These are phyloP conservation scores for Tetragonia tetragonoides DNA, from an alignment of 148 eudicot genomes.

Conservation along the genomic window DNA sequence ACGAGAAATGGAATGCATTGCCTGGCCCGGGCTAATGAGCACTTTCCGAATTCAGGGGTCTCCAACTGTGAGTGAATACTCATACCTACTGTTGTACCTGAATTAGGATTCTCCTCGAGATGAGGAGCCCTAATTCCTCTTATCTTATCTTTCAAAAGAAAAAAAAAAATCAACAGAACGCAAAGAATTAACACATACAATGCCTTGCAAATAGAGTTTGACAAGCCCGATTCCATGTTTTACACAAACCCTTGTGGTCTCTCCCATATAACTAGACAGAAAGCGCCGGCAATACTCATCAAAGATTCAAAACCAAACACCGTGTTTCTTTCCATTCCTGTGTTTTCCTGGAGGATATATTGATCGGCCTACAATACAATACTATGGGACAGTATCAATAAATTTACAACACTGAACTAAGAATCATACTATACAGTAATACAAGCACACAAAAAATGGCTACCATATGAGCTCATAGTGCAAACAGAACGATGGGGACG, in stretches of 20 bases:
- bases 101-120: no score
- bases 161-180: neutral
- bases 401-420: slow-evolving; percentile 22
- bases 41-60: no score
- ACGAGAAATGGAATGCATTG: no score
- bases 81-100: no score
- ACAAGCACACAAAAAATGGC: slow-evolving; percentile 24
- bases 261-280: neutral
- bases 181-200: neutral
- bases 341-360: neutral
- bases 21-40: no score
- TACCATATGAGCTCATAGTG: neutral
- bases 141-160: no score
- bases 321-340: neutral
- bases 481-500: neutral
- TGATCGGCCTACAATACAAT: slow-evolving; percentile 13
- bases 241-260: neutral
- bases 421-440: slow-evolving; percentile 11
- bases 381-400: slow-evolving; percentile 1
- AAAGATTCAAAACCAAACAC: neutral
- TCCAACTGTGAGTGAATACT: no score
- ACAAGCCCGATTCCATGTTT: neutral
- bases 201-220: neutral
- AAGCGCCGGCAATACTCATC: neutral
- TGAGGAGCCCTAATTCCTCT: no score